Conservation (phyloP, 129 eudicot species). For the Chrysanthemum seticuspe region DNA sequence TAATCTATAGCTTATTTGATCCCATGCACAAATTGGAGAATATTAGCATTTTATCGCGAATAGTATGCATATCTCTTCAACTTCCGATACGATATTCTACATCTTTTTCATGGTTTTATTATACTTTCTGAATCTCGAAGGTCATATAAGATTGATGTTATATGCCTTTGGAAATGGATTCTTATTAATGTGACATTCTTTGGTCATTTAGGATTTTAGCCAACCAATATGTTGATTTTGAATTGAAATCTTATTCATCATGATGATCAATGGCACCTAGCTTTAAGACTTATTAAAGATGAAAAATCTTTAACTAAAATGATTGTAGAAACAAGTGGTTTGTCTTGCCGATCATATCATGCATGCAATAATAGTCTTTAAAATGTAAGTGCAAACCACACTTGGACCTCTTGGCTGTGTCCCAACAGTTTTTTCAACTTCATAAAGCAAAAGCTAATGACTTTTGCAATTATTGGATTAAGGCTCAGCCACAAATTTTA, state of each 20-base stretch:
- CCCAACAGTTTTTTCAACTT: slow-evolving; percentile 16
- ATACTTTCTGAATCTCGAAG: not conserved
- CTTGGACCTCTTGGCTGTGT: slow-evolving; percentile 37
- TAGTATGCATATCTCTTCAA: slow-evolving; percentile 15
- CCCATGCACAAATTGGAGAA: slow-evolving; percentile 1
- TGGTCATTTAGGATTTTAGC: not conserved
- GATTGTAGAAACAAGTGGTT: slow-evolving; percentile 22
- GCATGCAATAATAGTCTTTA: slow-evolving; percentile 23
- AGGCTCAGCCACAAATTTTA: not conserved
- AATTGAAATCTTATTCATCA: not conserved
- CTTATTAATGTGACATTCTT: not conserved
- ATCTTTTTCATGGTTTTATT: not conserved
- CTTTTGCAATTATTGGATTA: slow-evolving; percentile 19
- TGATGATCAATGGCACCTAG: not conserved
- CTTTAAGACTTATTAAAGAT: not conserved
- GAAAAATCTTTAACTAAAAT: slow-evolving; percentile 6
- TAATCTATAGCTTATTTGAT: not conserved
- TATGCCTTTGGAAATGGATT: not conserved
- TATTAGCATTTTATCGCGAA: slow-evolving; percentile 9
- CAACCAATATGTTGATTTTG: not conserved
- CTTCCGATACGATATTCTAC: not conserved
- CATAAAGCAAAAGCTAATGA: slow-evolving; percentile 21
- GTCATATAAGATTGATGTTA: not conserved
- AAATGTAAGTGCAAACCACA: slow-evolving; percentile 29
- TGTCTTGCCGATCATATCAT: slow-evolving; percentile 15